A percentile compares a stretch with the other conserved stretches of the same genome.
Conservation (phyloP, 225 moss, liverwort and hornwort genomes). For the Antitrichia curtipendula region DNA sequence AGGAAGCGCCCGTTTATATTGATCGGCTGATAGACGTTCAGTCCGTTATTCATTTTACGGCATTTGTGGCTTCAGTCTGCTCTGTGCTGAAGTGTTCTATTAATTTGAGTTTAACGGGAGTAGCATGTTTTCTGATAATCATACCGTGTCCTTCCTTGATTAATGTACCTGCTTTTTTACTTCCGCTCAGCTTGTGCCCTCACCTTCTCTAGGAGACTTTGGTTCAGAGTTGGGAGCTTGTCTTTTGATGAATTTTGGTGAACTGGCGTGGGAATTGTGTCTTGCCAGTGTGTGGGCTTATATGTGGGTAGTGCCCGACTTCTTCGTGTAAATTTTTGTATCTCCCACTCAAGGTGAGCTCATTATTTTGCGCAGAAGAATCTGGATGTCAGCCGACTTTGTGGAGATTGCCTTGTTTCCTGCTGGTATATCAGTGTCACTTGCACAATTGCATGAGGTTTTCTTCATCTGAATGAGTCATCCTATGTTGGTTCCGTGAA, state of each 20-base stretch:
- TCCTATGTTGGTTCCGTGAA: neutral
- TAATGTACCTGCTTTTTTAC: neutral
- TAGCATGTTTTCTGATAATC: slow-evolving; percentile 3
- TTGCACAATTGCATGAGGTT: neutral
- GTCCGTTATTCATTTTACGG: slow-evolving; percentile 27
- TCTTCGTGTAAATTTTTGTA: neutral
- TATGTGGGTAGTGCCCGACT: neutral
- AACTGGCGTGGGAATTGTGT: neutral
- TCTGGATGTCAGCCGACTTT: neutral
- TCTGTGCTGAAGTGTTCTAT: slow-evolving; percentile 18
- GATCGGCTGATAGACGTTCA: slow-evolving; percentile 21
- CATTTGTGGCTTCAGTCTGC: slow-evolving; percentile 17
- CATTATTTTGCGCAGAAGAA: neutral
- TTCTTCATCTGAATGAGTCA: neutral
- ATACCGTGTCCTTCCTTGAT: neutral
- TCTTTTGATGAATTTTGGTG: neutral
- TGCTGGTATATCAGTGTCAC: neutral
- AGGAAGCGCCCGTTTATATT: slow-evolving; percentile 5
- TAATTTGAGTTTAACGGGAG: slow-evolving; percentile 18
- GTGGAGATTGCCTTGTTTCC: neutral
- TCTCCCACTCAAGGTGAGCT: neutral
- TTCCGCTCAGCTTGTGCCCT: neutral
- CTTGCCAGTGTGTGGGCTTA: too few species aligned
- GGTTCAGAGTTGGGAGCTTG: neutral
- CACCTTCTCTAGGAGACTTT: neutral